These are phyloP conservation scores for Haplosporangium gracile DNA, from an alignment of 192 early-diverging fungal genomes.

Conservation along the genomic window DNA sequence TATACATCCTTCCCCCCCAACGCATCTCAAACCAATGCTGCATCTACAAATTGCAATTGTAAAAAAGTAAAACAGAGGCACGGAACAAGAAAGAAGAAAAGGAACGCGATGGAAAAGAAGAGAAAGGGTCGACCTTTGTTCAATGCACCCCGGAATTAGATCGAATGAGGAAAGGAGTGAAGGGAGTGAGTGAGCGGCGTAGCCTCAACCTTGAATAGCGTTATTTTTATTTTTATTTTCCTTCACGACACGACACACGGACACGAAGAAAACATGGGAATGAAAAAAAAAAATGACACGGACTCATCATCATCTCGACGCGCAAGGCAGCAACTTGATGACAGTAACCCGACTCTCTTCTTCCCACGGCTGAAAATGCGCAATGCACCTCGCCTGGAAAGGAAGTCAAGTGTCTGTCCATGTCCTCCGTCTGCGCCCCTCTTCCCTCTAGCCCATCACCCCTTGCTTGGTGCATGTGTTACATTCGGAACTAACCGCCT, in stretches of 20 bases:
- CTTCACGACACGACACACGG: background rate
- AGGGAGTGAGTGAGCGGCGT: background rate
- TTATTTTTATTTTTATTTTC: constrained; percentile 3
- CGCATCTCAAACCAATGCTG: background rate
- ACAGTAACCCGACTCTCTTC: background rate
- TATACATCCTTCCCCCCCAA: background rate
- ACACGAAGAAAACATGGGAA: background rate
- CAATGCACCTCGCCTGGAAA: background rate
- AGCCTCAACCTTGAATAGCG: background rate
- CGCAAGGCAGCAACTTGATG: background rate
- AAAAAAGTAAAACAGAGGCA: background rate
- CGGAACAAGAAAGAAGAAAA: constrained; percentile 6
- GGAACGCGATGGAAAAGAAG: background rate
- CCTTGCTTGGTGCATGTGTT: background rate
- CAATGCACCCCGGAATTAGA: background rate
- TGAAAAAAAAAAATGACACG: background rate
- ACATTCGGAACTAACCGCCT: background rate
- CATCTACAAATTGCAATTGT: background rate
- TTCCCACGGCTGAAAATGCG: constrained; percentile 10
- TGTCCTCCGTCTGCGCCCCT: background rate
- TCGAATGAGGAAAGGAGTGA: background rate
- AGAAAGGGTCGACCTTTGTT: background rate
- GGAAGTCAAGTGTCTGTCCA: background rate
- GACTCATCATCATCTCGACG: background rate
- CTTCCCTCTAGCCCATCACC: background rate